These are phyloP conservation scores for Rhizopogon salebrosus DNA, from an alignment of 768 basidiomycete genomes.

Conservation along the genomic window DNA sequence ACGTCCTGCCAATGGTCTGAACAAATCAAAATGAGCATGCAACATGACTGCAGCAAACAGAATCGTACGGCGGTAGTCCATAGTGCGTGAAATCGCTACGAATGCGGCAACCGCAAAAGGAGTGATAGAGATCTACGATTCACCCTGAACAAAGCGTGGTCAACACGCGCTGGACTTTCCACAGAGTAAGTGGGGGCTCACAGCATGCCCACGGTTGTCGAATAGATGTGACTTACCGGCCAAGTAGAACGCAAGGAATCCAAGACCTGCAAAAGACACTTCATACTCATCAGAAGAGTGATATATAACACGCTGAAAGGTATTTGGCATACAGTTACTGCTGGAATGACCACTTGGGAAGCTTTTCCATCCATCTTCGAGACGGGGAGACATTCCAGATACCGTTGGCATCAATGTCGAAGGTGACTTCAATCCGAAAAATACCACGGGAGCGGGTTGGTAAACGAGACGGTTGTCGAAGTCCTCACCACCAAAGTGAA, in stretches of 20 bases:
- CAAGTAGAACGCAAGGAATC: conserved; percentile 83
- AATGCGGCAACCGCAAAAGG: conserved; percentile 73
- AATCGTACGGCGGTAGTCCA: conserved; percentile 80
- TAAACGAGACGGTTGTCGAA: too few relatives aligned
- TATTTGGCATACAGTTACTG: conserved; percentile 47
- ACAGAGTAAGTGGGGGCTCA: conserved; percentile 26
- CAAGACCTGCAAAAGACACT: conserved; percentile 92
- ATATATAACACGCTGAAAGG: neutral
- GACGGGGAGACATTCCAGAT: too few relatives aligned
- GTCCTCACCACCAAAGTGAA: too few relatives aligned
- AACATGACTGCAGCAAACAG: neutral
- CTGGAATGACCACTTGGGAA: conserved; percentile 92
- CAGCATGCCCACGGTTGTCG: conserved; percentile 69
- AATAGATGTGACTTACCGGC: conserved; percentile 90
- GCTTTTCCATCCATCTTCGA: conserved; percentile 84
- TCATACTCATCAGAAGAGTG: conserved; percentile 1
- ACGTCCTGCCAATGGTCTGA: conserved; percentile 93
- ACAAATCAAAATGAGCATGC: conserved; percentile 2
- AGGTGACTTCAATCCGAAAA: too few relatives aligned
- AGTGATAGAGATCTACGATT: conserved; percentile 76
- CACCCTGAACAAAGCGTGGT: conserved; percentile 34
- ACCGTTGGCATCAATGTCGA: too few relatives aligned
- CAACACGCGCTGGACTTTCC: neutral
- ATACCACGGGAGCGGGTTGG: too few relatives aligned
- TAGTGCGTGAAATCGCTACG: conserved; percentile 81